Conservation (phyloP, 1,284 basidiomycete species). For the Sanguinoderma infundibulare region DNA sequence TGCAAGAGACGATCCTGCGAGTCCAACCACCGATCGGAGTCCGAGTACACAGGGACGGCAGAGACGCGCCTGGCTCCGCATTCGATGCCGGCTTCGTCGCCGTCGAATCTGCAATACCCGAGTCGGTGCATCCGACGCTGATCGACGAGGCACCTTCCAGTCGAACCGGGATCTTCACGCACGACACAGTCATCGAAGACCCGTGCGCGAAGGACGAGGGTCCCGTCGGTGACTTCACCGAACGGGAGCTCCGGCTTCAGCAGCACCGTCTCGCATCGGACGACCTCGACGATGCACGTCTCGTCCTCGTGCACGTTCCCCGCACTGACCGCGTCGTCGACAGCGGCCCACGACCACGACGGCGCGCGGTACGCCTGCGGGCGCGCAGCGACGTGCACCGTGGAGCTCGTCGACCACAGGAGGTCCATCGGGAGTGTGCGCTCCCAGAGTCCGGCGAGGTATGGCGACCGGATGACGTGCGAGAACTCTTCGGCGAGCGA, state of each 20-base stretch:
- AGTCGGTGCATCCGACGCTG: not conserved
- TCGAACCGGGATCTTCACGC: too few species aligned
- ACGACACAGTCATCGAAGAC: not conserved
- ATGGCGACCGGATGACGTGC: not conserved
- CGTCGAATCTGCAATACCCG: not conserved
- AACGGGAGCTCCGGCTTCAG: not conserved
- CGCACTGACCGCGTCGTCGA: too few species aligned
- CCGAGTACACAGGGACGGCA: too few species aligned
- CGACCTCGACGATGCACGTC: not conserved
- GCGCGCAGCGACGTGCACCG: not conserved
- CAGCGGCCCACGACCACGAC: too few species aligned
- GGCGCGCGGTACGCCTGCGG: not conserved
- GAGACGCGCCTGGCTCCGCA: too few species aligned
- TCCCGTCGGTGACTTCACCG: not conserved
- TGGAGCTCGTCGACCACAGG: not conserved
- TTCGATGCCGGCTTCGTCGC: not conserved
- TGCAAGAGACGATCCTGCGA: too few species aligned
- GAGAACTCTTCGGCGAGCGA: constrained; percentile 4
- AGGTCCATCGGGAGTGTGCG: too few species aligned
- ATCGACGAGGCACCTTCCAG: too few species aligned
- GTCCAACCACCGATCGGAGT: too few species aligned
- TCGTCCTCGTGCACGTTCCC: too few species aligned
- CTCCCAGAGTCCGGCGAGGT: constrained; percentile 7
- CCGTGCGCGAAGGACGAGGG: not conserved
- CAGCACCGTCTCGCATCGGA: not conserved